Conservation (phyloP, 345 rosid genomes). For the Moricandia moricandioides region DNA sequence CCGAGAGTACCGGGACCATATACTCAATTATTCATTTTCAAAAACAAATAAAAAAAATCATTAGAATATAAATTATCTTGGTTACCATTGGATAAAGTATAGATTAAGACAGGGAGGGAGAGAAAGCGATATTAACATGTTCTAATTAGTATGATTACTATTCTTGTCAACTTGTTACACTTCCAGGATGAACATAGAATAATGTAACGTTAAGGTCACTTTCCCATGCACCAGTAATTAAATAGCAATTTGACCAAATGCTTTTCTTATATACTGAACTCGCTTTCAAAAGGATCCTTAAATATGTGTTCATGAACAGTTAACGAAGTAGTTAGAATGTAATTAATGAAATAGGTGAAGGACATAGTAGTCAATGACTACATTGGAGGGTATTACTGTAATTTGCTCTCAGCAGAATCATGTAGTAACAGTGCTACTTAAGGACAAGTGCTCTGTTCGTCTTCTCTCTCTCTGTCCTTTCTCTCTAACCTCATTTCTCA, state of each 20-base stretch:
- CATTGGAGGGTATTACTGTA: constrained; percentile 4
- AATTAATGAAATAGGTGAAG: constrained; percentile 1
- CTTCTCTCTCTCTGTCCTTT: too few species aligned
- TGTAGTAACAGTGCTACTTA: constrained; percentile 34
- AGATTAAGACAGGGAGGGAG: background rate
- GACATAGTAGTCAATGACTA: background rate
- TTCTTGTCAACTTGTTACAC: background rate
- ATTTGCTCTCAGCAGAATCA: background rate
- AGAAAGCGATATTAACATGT: background rate
- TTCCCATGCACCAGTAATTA: constrained; percentile 18
- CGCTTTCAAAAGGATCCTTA: background rate
- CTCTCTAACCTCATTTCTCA: too few species aligned
- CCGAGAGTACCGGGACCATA: constrained; percentile 8
- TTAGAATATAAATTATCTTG: background rate
- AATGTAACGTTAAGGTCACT: background rate
- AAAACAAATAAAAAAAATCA: background rate
- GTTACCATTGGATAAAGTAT: background rate
- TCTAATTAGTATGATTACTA: background rate
- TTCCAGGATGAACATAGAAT: background rate
- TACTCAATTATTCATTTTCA: background rate
- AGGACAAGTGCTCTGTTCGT: background rate
- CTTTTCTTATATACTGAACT: background rate
- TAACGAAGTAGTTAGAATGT: background rate
- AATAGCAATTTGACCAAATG: background rate
- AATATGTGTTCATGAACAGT: background rate